phyloP scores from a whole-genome alignment of 1,284 basidiomycete species.

The Coniferiporia sulphurascens region DNA sequence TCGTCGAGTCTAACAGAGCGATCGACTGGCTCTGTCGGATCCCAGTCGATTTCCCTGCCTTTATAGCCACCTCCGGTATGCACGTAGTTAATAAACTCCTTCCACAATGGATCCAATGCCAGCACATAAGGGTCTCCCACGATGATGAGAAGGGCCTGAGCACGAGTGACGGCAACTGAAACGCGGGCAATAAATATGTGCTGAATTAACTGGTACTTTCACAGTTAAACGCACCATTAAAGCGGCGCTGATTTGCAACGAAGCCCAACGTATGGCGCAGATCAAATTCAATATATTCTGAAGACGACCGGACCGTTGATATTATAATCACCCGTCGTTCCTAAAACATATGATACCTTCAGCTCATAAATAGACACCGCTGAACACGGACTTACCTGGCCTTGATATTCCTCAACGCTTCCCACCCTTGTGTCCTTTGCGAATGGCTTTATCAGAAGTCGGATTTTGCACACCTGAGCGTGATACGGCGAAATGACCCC shows the following conservation, averaged over 20 bases:
- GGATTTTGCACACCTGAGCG: constrained; percentile 46
- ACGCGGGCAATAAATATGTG: constrained; percentile 1
- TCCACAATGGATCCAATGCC: constrained; percentile 47
- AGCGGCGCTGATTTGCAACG: constrained; percentile 39
- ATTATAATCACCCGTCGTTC: constrained; percentile 42
- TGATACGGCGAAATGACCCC: constrained; percentile 54
- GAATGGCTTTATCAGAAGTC: constrained; percentile 29
- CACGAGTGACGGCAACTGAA: constrained; percentile 39
- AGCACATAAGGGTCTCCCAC: constrained; percentile 52
- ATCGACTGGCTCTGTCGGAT: constrained; percentile 34
- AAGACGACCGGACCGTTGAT: constrained; percentile 42
- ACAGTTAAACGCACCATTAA: constrained; percentile 36
- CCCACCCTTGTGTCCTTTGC: constrained; percentile 46
- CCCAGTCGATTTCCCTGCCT: constrained; percentile 47
- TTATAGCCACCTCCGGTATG: constrained; percentile 42
- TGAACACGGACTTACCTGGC: constrained; percentile 38
- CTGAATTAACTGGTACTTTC: not conserved
- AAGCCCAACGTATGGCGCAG: constrained; percentile 42
- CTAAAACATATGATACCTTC: not conserved
- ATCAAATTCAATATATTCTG: constrained; percentile 35
- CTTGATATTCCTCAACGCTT: constrained; percentile 60
- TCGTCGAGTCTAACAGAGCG: constrained; percentile 8
- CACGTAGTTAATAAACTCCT: constrained; percentile 49
- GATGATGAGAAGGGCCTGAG: constrained; percentile 52
- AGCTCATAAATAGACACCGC: not conserved